Base-by-base conservation (phyloP, 179 eudicot species). In the Silene coronaria region DNA sequence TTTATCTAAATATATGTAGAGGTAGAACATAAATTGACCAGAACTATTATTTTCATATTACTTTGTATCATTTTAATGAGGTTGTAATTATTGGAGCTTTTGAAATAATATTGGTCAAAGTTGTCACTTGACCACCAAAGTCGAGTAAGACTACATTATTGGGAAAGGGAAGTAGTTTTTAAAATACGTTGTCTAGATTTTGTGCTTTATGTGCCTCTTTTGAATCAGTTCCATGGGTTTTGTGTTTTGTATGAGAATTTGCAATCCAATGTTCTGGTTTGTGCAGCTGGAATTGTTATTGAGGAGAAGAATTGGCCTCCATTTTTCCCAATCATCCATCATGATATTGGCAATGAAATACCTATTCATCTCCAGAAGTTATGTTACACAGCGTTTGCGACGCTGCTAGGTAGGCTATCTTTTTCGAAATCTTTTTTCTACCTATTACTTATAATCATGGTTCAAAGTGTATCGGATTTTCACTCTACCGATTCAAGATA, bases 261-360 rank as follows among this genome's bases (percentile, higher is more conserved):
- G 17, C 17, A 11, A 57, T 13, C 9, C 17, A 4, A 45, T 73
- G 36, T n/a, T 30, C 55, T 57, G 58, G 71, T 32, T 57, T 73
- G 26, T 32, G 81, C 98, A 93, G 98, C 98, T 84, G 98, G 98
- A 72, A 87, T 94, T 75, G 89, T 88, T 85, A 75, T 94, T 26
- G 98, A 94, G 78, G 90, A 85, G 86, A 91, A 90, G 87, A 94
- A 94, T 77, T 94, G 97, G 97, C 98, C 98, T 60, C 96, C 98
- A 23, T 88, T 91, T 84, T 85, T 91, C 51, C 98, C 98, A 65
- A 88, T 94, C 67, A 91, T 94, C 70, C 98, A 94, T 83, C 98
- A 94, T 76, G 97, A 94, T 77, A 90, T 94, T 68, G 96, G 90
- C 61, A 91, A 91, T 82, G 98, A 94, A 76, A 90, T 94, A 80